Evolutionary conservation across 2,329 filamentous ascomycete genomes (phyloP), one percentile per base, ranked within the genome.

Genomic region (Colletotrichum sp.): DNA sequence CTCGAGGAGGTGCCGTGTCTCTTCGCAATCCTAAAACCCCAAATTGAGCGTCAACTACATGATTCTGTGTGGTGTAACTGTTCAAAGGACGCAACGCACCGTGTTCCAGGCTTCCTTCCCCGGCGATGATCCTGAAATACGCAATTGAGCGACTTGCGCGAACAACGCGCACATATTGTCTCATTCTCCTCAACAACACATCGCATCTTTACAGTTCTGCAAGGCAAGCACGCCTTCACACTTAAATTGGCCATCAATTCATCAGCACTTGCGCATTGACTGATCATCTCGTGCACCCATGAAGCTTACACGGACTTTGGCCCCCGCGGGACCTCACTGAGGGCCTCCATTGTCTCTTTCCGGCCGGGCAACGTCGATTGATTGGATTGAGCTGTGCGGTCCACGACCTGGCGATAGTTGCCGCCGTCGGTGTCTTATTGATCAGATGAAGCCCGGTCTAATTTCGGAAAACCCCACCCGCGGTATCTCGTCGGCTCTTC

Each of bases 191-290:
- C 79, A 9, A 79, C 73, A 16, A 77, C 78, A 71, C 85, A 87
- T 71, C 83, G 86, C 82, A 86, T 84, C 77, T 87, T 87, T 18
- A 86, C 82, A 24, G 79, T 83, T 59, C 85, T 80, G 71, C 85
- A 87, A 73, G 81, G 77, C 10, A 85, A 80, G 74, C 85, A 87
- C 28, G 85, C 85, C 69, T 81, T 81, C 8, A 18, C 12, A 12
- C 59, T 62, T 21, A 2, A 21, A 52, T 52, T 13, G 16, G 18
- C 10, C 59, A 30, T 32, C 18, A 16, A 8, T 1, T 13, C 28
- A 28, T n/a, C 59, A 62, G 28, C 28, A 62, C 0, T 21, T 8
- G n/a, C 44, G 28, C 28, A 34, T 32, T 7, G 28, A 15, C 26
- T 3, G 0, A 32, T 62, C 4, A 2, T 13, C 3, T 21, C 5